Base-by-base conservation (phyloP, 2,329 filamentous ascomycete genomes). In the Phoma sp. region DNA sequence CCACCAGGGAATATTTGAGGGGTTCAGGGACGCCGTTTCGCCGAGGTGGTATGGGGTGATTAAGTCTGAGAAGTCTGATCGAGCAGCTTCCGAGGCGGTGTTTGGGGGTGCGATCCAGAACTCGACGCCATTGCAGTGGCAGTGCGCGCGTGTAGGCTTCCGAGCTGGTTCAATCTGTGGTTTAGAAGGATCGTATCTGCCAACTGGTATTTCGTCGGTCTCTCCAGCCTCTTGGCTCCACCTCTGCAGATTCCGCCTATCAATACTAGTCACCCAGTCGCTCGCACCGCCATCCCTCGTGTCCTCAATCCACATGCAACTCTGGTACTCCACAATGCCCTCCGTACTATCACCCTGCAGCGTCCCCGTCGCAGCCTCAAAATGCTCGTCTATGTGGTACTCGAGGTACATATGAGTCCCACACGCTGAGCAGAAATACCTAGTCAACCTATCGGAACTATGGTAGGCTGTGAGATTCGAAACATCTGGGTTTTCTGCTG, bases 211-310 rank as follows among this genome's bases (percentile, higher is more conserved):
- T 21, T 27, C 15, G 12, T 35, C 36, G 36, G 41, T 41, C 15
- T 35, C 21, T 24, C 66, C 37, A 64, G 58, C 47, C 13, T 62
- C 64, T 51, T 56, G 53, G 3, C 45, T 44, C 50, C 60, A 70
- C 22, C 61, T 56, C 21, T 52, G 21, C 9, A 71, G 39, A 7
- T 27, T 17, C 17, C 47, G 75, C 3, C 67, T 71, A 24, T 71
- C 63, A 6, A 68, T 54, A 15, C 77, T 72, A 6, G 69, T 72
- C 15, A 83, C 65, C 78, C 80, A 85, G 1, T 74, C 61, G 9
- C 77, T 77, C 0, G 81, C 75, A 0, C 84, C 83, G 1, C 82
- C 83, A 63, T 85, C 83, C 0, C 72, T 32, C 0, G 82, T 84
- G 48, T 84, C 81, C 1, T 71, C 75, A 2, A 84, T 71, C 61